Base-by-base conservation (phyloP, 2,329 filamentous ascomycete genomes). In the Phialophora chinensis region DNA sequence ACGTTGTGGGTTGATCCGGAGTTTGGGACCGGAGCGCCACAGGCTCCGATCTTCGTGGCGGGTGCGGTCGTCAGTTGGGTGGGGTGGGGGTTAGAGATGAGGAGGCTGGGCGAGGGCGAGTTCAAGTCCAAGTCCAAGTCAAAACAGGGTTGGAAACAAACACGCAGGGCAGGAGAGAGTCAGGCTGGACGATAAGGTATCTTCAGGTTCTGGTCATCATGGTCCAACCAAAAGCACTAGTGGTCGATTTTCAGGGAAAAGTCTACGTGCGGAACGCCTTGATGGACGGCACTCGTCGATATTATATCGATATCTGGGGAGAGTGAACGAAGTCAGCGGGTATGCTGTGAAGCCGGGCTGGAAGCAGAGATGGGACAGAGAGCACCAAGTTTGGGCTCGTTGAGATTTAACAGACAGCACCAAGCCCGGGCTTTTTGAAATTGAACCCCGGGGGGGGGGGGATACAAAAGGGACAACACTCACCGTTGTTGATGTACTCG, bases 221-320 rank as follows among this genome's bases (percentile, higher is more conserved):
- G 49, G 12, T 52, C 14, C 17, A 1, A 25, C 38, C 35, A 38
- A n/a, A n/a, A n/a, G 38, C 33, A 23, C 65, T 74, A 89, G 91
- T 72, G 93, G 89, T 78, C 84, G 90, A 99, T 93, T 83, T 99
- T 99, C 72, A 99, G 84, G 4, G 93, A 97, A 77, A 97, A 98
- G 78, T 99, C 95, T 54, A 99, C 88, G 77, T 97, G 93, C 33
- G 91, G 88, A 2, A 96, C 92, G 2, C 95, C 94, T 81, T 99
- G 95, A 75, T 99, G 95, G 75, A 99, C 97, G 60, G 91, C 94
- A 77, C 93, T 97, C 52, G 94, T 97, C 52, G 93, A 97, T 73
- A 98, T 89, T 72, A 99, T 93, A 79, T 99, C 95, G 72, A 99
- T 88, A 79, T 98, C 93, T 85, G 79, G 75, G 75, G 82, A 10